Conservation (phyloP, 2,329 filamentous ascomycete species). For the Penicillium sp. region DNA sequence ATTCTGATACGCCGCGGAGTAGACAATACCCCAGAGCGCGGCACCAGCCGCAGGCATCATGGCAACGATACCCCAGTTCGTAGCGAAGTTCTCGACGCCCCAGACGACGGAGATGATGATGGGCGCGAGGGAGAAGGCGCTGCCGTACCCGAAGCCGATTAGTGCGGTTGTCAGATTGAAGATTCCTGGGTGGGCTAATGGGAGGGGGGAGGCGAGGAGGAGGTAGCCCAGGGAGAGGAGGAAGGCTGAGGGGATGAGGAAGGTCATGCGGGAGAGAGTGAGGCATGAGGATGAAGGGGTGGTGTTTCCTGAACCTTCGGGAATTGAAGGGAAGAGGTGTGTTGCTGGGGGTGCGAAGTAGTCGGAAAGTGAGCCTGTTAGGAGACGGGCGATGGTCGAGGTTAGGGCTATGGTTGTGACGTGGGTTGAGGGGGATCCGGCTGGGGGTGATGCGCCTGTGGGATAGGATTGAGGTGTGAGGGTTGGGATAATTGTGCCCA, state of each 20-base stretch:
- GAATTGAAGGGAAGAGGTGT: constrained; percentile 56
- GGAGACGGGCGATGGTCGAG: constrained; percentile 83
- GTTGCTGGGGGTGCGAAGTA: constrained; percentile 70
- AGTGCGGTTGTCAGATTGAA: constrained; percentile 84
- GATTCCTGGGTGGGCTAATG: constrained; percentile 71
- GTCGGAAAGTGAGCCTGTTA: constrained; percentile 86
- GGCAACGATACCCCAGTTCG: constrained; percentile 94
- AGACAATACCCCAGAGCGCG: constrained; percentile 87
- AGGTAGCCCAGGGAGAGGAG: constrained; percentile 74
- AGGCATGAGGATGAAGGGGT: constrained; percentile 32
- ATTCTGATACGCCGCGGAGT: constrained; percentile 55
- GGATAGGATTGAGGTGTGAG: constrained; percentile 64
- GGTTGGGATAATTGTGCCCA: constrained; percentile 89
- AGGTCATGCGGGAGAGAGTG: constrained; percentile 73
- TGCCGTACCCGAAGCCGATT: constrained; percentile 88
- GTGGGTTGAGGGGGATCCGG: constrained; percentile 70
- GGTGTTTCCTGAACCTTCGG: constrained; percentile 41
- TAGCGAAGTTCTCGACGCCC: constrained; percentile 98
- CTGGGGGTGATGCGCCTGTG: constrained; percentile 49
- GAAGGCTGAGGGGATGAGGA: constrained; percentile 73
- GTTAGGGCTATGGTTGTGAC: constrained; percentile 89
- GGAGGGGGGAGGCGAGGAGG: constrained; percentile 74
- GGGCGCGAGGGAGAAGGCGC: constrained; percentile 82
- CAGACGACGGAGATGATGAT: constrained; percentile 96
- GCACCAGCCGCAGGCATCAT: constrained; percentile 87